A percentile compares a stretch with the other conserved stretches of the same genome.
Conservation (phyloP, 495 filamentous ascomycete genomes). For the Aspergillus sparsus region DNA sequence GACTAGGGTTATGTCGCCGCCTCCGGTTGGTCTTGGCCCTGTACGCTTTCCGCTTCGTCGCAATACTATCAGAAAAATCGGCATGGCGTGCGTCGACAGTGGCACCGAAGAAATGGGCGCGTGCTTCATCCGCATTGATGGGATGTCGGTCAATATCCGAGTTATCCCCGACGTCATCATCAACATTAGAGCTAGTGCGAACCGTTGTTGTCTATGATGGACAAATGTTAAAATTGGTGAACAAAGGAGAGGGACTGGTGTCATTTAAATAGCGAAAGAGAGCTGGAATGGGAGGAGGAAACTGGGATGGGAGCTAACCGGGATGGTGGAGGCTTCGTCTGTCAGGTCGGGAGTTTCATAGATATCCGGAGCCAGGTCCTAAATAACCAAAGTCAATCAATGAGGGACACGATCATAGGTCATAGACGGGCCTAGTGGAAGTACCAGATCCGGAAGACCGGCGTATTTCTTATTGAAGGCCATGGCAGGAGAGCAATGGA, state of each 20-base stretch:
- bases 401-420: background rate
- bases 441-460: slow-evolving; percentile 78
- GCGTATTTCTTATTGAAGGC: slow-evolving; percentile 74
- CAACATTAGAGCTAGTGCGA: slow-evolving; percentile 65
- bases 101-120: slow-evolving; percentile 74
- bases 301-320: slow-evolving; percentile 48
- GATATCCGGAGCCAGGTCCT: slow-evolving; percentile 90
- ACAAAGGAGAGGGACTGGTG: too few relatives aligned
- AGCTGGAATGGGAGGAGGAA: background rate
- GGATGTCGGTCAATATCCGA: slow-evolving; percentile 71
- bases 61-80: slow-evolving; percentile 82
- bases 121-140: slow-evolving; percentile 73
- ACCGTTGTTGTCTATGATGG: slow-evolving; percentile 58
- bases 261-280: slow-evolving; percentile 1
- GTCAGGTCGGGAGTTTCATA: slow-evolving; percentile 93
- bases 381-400: slow-evolving; percentile 20
- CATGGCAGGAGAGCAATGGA: slow-evolving; percentile 32
- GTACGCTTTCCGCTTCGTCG: slow-evolving; percentile 77
- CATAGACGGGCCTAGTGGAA: slow-evolving; percentile 18
- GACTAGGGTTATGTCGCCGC: slow-evolving; percentile 54
- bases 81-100: slow-evolving; percentile 71
- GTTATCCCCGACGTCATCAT: slow-evolving; percentile 54
- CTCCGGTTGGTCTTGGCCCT: slow-evolving; percentile 66
- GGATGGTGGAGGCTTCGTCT: slow-evolving; percentile 82
- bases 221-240: slow-evolving; percentile 16